Evolutionary conservation across 2,329 filamentous ascomycete genomes (phyloP), one percentile per base, ranked within the genome.

Genomic region (Diaporthe caulivora): DNA sequence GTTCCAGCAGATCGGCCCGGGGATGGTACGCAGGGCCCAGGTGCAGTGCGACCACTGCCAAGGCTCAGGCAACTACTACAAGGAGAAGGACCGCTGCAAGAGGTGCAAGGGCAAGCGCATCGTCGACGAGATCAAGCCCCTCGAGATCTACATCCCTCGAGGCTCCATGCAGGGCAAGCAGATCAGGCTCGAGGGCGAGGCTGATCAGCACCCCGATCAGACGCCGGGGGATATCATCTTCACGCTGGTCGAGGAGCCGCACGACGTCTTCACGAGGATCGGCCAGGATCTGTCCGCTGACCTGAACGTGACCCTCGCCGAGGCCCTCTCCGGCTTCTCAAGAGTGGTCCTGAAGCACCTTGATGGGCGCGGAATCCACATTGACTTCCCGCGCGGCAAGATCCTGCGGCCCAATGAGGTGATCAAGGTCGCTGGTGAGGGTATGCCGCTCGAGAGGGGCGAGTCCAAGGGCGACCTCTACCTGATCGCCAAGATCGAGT

Each of bases 31-130:
- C 40, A 93, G 95, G 79, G 92, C 95, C 79, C 91, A 92, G 9
- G 91, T 95, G 49, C 84, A 92, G 47, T 99, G 97, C 83, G 92
- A 93, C 79, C 92, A 93, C 79, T 99, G 97, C 84, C 89, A 92
- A 74, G 96, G 95, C 44, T 90, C 92, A n/a, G 97, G 97, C 8
- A 92, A 92, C 80, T 92, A 95, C 80, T 97, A 92, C 86, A 96
- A 96, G 83, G 95, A 98, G 80, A 98, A 98, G 87, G 97, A 99
- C 80, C 94, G 95, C 81, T 99, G 97, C 88, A 98, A 97, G 88
- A 98, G 97, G 87, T 99, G 97, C 91, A 98, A 98, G 86, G 97
- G 97, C 80, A 94, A 94, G 83, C 91, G 94, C 76, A 95, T 94
- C 18, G 91, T 92, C 57, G 93, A 95, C 79, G 94, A 97, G 84